phyloP scores from a whole-genome alignment of 164 flowering plant genomes.

The Stephania japonica region DNA sequence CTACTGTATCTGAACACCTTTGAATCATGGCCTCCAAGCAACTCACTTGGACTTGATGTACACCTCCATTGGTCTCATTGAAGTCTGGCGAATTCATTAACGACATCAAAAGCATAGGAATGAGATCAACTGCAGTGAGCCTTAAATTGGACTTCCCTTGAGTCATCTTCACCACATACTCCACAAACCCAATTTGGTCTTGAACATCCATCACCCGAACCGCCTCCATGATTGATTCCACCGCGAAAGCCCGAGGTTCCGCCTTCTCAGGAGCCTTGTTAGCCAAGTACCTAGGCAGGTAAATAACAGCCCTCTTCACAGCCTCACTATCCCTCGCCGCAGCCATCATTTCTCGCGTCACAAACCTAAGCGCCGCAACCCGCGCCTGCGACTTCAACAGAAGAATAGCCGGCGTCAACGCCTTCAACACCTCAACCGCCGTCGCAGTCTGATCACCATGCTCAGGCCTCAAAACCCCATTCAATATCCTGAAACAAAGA shows the following conservation, averaged over 20 bases:
- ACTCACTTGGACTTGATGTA: constrained; percentile 45
- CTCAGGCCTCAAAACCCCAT: constrained; percentile 47
- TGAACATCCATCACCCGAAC: constrained; percentile 50
- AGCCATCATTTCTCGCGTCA: constrained; percentile 36
- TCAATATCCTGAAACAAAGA: constrained; percentile 48
- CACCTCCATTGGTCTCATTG: constrained; percentile 24
- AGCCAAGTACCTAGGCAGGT: constrained; percentile 61
- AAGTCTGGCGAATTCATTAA: constrained; percentile 39
- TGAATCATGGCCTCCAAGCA: constrained; percentile 59
- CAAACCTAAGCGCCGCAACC: constrained; percentile 53
- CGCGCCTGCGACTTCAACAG: constrained; percentile 51
- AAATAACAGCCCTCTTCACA: constrained; percentile 55
- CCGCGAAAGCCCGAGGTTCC: constrained; percentile 74
- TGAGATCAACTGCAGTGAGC: constrained; percentile 70
- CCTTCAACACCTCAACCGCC: constrained; percentile 67
- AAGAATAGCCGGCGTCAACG: constrained; percentile 51
- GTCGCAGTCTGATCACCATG: constrained; percentile 56
- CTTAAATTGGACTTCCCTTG: constrained; percentile 63
- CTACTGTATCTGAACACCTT: constrained; percentile 67
- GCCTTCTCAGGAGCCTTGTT: constrained; percentile 84
- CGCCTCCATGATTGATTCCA: constrained; percentile 73
- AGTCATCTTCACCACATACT: constrained; percentile 71
- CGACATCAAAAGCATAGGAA: constrained; percentile 37
- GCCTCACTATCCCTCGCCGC: constrained; percentile 33
- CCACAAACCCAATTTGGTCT: constrained; percentile 62